A percentile compares a stretch with the other conserved stretches of the same genome.
Evolutionary conservation across 176 grass and related monocot species (phyloP).

Genomic region (Cenchrus fungigraminus): DNA sequence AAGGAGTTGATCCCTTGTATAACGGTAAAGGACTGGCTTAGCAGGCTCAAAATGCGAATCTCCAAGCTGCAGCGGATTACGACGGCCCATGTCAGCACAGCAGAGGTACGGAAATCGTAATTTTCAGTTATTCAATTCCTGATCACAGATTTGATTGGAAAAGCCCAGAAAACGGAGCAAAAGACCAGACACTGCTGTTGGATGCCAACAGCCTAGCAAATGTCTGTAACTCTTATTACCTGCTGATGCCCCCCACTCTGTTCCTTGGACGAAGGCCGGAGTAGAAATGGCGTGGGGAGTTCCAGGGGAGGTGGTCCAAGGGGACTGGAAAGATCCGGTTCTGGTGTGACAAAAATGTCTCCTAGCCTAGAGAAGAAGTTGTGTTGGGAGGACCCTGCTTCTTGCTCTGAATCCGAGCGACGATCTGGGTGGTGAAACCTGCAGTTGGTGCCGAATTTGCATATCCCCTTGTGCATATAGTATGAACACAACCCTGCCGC

Average conservation of each 20-base stretch:
- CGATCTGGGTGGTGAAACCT: constrained; percentile 32
- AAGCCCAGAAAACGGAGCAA: too few species aligned
- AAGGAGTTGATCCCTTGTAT: constrained; percentile 69
- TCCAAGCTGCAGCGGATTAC: constrained; percentile 32
- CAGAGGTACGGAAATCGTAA: background rate
- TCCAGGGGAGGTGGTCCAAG: background rate
- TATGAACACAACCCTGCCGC: constrained; percentile 7
- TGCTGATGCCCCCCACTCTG: background rate
- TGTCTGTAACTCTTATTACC: background rate
- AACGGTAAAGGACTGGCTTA: constrained; percentile 35
- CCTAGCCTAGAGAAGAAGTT: background rate
- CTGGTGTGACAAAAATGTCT: too few species aligned
- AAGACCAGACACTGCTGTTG: too few species aligned
- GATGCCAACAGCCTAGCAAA: too few species aligned
- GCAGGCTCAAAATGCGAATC: constrained; percentile 45
- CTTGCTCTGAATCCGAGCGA: background rate
- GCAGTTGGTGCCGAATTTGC: constrained; percentile 52
- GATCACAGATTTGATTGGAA: too few species aligned
- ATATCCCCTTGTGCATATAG: constrained; percentile 25
- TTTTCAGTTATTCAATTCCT: background rate
- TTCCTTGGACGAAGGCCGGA: background rate
- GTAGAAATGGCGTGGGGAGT: background rate
- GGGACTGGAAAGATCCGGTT: background rate
- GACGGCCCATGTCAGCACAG: background rate
- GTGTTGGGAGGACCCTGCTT: background rate